Percentiles rank a stretch among this genome's conserved stretches.
Conservation (phyloP, 2,329 filamentous ascomycete species). For the Stagonosporopsis rhizophila region DNA sequence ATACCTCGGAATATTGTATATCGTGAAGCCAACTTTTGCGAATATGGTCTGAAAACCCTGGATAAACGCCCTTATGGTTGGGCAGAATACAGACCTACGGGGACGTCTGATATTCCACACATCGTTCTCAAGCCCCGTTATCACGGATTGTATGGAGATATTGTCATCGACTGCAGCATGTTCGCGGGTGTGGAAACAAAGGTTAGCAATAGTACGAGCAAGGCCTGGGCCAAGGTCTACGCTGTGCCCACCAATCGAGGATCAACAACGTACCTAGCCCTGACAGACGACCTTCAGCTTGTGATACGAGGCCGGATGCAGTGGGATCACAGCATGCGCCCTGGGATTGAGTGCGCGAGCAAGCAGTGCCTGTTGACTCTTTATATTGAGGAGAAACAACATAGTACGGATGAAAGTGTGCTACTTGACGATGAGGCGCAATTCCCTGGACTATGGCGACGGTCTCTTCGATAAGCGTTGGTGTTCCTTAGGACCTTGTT, state of each 20-base stretch:
- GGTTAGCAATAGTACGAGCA: neutral
- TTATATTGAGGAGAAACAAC: neutral
- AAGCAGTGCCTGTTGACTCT: neutral
- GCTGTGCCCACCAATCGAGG: neutral
- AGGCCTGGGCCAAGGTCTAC: neutral
- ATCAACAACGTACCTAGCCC: neutral
- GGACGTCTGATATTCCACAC: neutral
- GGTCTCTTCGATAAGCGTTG: no score
- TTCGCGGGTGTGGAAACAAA: neutral
- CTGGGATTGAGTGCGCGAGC: neutral
- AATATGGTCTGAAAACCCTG: no score
- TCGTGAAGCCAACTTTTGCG: no score
- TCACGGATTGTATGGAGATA: no score
- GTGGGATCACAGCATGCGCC: neutral
- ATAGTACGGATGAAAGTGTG: neutral
- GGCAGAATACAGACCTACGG: neutral
- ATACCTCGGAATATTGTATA: no score
- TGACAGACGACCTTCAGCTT: neutral
- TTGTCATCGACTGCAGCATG: no score
- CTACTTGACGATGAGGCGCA: neutral
- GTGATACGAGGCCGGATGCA: neutral
- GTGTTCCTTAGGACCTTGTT: no score
- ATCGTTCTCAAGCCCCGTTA: neutral
- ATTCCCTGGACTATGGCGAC: neutral
- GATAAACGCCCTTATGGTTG: no score